Evolutionary conservation across 768 basidiomycete species (phyloP).

Genomic region (Boletus barrowsii): DNA sequence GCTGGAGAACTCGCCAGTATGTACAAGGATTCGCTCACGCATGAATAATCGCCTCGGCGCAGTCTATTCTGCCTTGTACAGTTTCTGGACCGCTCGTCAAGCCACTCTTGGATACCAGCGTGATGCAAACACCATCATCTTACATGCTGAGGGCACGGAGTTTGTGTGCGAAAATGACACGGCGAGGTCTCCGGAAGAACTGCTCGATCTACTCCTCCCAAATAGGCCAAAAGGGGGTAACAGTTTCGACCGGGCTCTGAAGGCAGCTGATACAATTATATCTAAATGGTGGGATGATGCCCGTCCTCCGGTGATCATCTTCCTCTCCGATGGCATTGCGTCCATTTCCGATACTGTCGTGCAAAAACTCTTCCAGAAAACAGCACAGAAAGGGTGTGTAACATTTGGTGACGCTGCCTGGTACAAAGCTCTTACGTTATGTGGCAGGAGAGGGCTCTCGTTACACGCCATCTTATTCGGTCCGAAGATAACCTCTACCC

Average conservation of each 20-base stretch:
- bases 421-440: not conserved
- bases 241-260: slow-evolving; percentile 40
- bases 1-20: slow-evolving; percentile 35
- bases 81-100: slow-evolving; percentile 53
- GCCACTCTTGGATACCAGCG: slow-evolving; percentile 34
- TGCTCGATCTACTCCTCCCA: slow-evolving; percentile 39
- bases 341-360: slow-evolving; percentile 31
- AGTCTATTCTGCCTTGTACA: slow-evolving; percentile 49
- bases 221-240: slow-evolving; percentile 40
- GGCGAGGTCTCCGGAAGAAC: slow-evolving; percentile 39
- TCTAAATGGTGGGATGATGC: slow-evolving; percentile 42
- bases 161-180: slow-evolving; percentile 42
- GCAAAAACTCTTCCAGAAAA: slow-evolving; percentile 35
- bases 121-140: slow-evolving; percentile 55
- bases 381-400: slow-evolving; percentile 42
- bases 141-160: slow-evolving; percentile 36
- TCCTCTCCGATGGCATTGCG: slow-evolving; percentile 56
- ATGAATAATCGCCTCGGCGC: slow-evolving; percentile 55
- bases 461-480: slow-evolving; percentile 60
- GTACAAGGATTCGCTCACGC: slow-evolving; percentile 25
- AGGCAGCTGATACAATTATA: slow-evolving; percentile 37
- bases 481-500: slow-evolving; percentile 15
- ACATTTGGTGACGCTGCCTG: not conserved
- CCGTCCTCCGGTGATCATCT: slow-evolving; percentile 49
- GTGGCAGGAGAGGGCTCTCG: slow-evolving; percentile 47